These are phyloP conservation scores for Protomyces lactucae-debilis DNA, from an alignment of 1,139 yeast genomes.

Conservation along the genomic window DNA sequence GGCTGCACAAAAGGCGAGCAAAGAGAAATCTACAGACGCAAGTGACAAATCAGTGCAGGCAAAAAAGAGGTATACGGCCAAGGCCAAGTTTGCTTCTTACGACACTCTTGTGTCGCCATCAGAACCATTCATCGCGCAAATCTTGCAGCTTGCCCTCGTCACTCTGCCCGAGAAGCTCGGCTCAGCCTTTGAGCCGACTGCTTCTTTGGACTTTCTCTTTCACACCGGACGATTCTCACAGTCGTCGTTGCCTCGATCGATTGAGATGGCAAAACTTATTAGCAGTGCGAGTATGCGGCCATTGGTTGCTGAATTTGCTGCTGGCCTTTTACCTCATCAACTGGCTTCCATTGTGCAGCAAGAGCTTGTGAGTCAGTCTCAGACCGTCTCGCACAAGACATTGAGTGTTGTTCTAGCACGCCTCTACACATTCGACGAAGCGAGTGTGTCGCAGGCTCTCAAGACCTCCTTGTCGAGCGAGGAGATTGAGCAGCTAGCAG, in stretches of 20 bases:
- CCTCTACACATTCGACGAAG: neutral
- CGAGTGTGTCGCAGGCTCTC: slow-evolving; percentile 2
- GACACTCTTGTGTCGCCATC: slow-evolving; percentile 5
- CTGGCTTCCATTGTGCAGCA: neutral
- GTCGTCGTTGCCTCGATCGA: neutral
- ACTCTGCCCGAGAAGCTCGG: neutral
- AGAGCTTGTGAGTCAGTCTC: neutral
- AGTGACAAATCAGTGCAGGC: neutral
- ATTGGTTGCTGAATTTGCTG: neutral
- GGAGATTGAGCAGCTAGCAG: neutral
- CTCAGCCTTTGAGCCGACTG: neutral
- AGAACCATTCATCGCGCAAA: slow-evolving; percentile 1
- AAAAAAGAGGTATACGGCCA: neutral
- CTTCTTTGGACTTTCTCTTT: slow-evolving; percentile 7
- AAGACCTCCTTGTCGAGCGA: neutral
- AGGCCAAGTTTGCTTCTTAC: neutral
- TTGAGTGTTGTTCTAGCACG: neutral
- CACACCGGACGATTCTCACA: neutral
- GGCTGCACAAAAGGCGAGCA: neutral
- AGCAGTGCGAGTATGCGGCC: neutral
- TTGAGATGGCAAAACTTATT: neutral
- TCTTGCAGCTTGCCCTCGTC: slow-evolving; percentile 1
- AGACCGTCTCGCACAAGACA: neutral
- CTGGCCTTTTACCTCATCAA: slow-evolving; percentile 6
- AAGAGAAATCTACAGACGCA: neutral